Evolutionary conservation across 2,329 filamentous ascomycete species (phyloP).

Genomic region (Dothidotthia symphoricarpi): DNA sequence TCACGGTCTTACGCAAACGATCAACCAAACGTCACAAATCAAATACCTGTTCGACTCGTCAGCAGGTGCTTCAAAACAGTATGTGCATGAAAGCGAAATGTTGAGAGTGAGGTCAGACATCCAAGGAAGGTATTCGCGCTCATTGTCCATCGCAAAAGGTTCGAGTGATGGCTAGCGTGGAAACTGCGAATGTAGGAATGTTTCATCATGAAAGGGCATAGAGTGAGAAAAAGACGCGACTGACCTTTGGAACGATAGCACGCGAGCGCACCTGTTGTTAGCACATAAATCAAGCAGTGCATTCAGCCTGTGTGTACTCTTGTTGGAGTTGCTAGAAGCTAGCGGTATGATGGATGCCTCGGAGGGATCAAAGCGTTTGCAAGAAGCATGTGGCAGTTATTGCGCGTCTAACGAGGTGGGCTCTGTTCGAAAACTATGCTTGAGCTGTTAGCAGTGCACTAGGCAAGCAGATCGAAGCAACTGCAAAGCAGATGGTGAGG

Average conservation of each 20-base stretch:
- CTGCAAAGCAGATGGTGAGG: constrained; percentile 19
- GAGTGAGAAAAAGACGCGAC: constrained; percentile 23
- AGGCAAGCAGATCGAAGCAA: not conserved
- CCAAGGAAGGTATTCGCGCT: constrained; percentile 69
- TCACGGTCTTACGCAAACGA: too few relatives aligned
- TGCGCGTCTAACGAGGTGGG: not conserved
- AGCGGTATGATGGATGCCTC: not conserved
- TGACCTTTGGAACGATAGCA: constrained; percentile 24
- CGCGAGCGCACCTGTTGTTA: constrained; percentile 1
- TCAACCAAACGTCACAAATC: not conserved
- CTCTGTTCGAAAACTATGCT: constrained; percentile 2
- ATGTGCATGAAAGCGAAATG: constrained; percentile 7
- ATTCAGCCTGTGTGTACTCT: not conserved
- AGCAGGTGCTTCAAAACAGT: constrained; percentile 13
- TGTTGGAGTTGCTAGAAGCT: not conserved
- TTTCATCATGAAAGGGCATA: constrained; percentile 63
- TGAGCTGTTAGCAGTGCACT: constrained; percentile 13
- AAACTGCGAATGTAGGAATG: constrained; percentile 83
- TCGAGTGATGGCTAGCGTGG: constrained; percentile 70
- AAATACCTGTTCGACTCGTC: constrained; percentile 15
- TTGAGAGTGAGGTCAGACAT: constrained; percentile 59
- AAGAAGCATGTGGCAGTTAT: not conserved
- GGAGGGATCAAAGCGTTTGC: not conserved
- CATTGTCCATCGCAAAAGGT: constrained; percentile 64
- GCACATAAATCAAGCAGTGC: constrained; percentile 1